These are phyloP conservation scores for Pseudohalonectria lignicola DNA, from an alignment of 2,329 filamentous ascomycete genomes.

Conservation along the genomic window DNA sequence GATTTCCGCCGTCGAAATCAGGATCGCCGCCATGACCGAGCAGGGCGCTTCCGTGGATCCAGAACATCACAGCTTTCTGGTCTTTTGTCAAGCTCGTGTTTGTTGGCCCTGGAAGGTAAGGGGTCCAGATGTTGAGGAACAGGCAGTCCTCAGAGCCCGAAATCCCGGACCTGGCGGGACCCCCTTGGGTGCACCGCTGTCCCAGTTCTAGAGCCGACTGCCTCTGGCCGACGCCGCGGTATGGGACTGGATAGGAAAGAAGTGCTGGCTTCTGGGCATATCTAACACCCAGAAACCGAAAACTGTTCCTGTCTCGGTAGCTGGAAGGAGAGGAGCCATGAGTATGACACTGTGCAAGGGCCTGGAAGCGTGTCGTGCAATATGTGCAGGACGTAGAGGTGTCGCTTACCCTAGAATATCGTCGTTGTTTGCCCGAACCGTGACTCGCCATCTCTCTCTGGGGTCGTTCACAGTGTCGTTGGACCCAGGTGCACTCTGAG, in stretches of 20 bases:
- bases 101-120: conserved; percentile 24
- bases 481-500: conserved; percentile 29
- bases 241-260: conserved; percentile 31
- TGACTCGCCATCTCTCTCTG: conserved; percentile 22
- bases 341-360: too few relatives aligned
- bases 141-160: conserved; percentile 32
- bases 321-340: too few relatives aligned
- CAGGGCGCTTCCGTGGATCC: conserved; percentile 43
- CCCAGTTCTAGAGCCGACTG: conserved; percentile 23
- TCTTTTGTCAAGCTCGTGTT: conserved; percentile 8
- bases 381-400: too few relatives aligned
- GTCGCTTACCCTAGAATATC: conserved; percentile 20
- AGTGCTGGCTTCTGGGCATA: conserved; percentile 31
- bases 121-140: conserved; percentile 33
- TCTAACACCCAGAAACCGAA: conserved; percentile 38
- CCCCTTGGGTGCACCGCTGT: conserved; percentile 25
- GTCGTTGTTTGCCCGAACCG: conserved; percentile 25
- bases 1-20: conserved; percentile 38
- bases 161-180: too few relatives aligned
- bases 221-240: conserved; percentile 19
- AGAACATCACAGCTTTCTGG: conserved; percentile 19
- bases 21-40: conserved; percentile 28
- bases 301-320: conserved; percentile 33
- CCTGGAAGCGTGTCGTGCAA: too few relatives aligned
- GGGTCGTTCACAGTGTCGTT: conserved; percentile 18